Evolutionary conservation across 176 grass and related monocot species (phyloP), one percentile per base, ranked within the genome.

Genomic region (Cenchrus fungigraminus): DNA sequence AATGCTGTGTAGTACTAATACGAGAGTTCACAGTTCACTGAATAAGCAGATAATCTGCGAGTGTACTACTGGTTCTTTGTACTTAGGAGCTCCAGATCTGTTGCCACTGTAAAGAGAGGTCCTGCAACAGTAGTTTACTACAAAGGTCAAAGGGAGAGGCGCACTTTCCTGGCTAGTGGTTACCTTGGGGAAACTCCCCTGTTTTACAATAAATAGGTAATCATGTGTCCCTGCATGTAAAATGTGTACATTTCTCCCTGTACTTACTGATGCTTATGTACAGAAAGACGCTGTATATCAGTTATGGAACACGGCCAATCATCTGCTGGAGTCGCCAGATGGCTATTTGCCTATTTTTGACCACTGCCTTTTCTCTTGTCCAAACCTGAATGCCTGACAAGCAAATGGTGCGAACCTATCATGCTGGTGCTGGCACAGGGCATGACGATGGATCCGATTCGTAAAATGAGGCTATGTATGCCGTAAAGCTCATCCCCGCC

Each of bases 1-100:
- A 46, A 25, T 58, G 57, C 2, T 12, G 8, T 87, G 25, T 67
- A 83, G 67, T 67, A 50, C 56, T 73, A 82, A 83, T 83, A 42
- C 52, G 52, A 73, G 66, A 45, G 9, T 57, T 50, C 42, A 65
- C 17, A 45, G 9, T 57, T 50, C 42, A 65, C 17, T 54, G 54
- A 52, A 20, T 81, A 32, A 32, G 44, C 55, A 79, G 45, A 71
- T 72, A 83, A 63, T 14, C 42, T 25, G 46, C 37, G n/a, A 51
- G 61, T 11, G n/a, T 43, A 57, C 20, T 12, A 47, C 54, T 56
- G 17, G 47, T 25, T 64, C 58, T 65, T 76, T 59, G 52, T 75
- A 45, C 57, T 60, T 86, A 83, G 66, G 47, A 22, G 80, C 47
- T 83, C 34, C 55, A 61, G 55, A 73, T 61, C 14, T 11, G 53